Evolutionary conservation across 768 basidiomycete species (phyloP), one percentile per base, ranked within the genome.

Genomic region (Kwoniella mangroviensis): DNA sequence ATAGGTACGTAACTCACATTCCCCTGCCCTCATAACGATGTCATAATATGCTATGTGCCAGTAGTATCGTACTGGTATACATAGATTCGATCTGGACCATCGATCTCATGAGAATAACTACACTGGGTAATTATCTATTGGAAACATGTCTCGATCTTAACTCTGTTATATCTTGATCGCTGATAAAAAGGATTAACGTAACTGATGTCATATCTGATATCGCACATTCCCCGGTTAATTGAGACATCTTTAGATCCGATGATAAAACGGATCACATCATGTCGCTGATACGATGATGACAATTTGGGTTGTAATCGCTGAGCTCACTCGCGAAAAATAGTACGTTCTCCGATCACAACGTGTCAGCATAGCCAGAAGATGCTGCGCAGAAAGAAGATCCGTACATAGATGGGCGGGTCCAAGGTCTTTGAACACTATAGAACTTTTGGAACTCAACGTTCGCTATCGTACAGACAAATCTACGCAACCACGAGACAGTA

Each of bases 221-320:
- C 34, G 19, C 34, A 26, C 58, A 60, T 60, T 60, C 58, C 58
- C 58, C 58, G 58, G 58, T 60, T 42, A 60, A 43, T 41, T 21
- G 45, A 28, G 19, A 4, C 4, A 28, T 22, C 22, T n/a, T 40
- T 52, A 49, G 62, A 53, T 53, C 49, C 45, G 62, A 49, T 49
- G 60, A 63, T 63, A 26, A 61, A 13, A 34, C 34, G 4, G 34
- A 34, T 34, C 34, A 34, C 34, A 34, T 34, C 34, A 34, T 34
- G 9, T 7, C 9, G 34, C 34, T 34, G 34, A 34, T 34, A 17
- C 42, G 51, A 63, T 53, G 62, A n/a, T 49, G 22, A 53, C 15
- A 15, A 52, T 26, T 60, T 41, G 41, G 58, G 41, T 60, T n/a
- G 58, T 60, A 26, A 60, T 60, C 58, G 58, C 40, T 42, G 12